phyloP scores from a whole-genome alignment of 495 filamentous ascomycete genomes.

The Talaromyces adpressus region DNA sequence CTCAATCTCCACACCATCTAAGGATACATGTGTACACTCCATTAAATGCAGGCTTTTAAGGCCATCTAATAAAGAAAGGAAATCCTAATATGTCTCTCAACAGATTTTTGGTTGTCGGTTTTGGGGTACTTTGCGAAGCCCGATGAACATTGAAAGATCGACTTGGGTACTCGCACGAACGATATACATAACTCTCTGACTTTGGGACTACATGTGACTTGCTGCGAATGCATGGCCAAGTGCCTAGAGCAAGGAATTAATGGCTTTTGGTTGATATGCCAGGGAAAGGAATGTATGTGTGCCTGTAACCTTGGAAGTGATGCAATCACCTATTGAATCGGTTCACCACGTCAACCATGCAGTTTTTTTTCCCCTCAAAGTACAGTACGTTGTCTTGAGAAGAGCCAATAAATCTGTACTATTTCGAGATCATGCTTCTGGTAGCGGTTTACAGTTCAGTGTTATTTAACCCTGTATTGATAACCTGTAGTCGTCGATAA shows the following conservation, averaged over 20 bases:
- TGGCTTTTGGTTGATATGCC: neutral
- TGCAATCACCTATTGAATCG: too few species aligned
- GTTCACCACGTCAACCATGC: neutral
- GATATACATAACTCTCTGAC: too few species aligned
- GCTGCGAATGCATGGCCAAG: neutral
- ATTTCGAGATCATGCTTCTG: neutral
- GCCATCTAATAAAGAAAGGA: neutral
- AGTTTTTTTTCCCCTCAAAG: neutral
- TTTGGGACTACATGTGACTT: neutral
- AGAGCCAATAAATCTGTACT: neutral
- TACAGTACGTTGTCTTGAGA: neutral
- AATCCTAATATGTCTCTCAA: neutral
- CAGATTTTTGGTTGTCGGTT: neutral
- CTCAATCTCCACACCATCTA: too few species aligned
- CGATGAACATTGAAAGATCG: neutral
- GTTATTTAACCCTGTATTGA: neutral
- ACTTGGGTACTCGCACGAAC: too few species aligned
- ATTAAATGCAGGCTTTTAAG: neutral
- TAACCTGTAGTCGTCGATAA: neutral
- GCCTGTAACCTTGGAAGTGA: too few species aligned
- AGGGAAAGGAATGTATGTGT: neutral
- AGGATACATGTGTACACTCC: too few species aligned
- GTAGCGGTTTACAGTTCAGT: neutral
- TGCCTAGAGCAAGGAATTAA: neutral
- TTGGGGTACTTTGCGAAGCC: neutral